Evolutionary conservation across 768 basidiomycete species (phyloP), one percentile per base, ranked within the genome.

Genomic region (Phallus indusiatus): DNA sequence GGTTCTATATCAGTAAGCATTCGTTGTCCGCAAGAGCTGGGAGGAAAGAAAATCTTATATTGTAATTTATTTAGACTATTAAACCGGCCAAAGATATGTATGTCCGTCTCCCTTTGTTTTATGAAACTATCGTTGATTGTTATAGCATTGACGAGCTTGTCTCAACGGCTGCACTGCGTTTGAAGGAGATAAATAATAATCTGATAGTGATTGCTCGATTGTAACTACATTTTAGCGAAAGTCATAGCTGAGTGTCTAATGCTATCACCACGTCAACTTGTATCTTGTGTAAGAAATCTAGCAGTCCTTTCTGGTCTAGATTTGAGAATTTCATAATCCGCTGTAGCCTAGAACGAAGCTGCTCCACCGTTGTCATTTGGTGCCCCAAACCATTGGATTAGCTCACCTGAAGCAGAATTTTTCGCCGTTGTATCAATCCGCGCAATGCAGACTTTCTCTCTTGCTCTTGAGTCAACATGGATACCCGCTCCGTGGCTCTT

Each of bases 81-180:
- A 86, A 89, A 67, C 85, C 90, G 1, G 93, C 92, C 5, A 88
- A 85, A 69, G 81, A 81, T 60, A 94, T 94, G 87, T 88, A 64
- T 69, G 84, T 28, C 28, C 69, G 84, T 28, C 28, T 28, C 28
- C 7, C 28, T 21, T n/a, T 21, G 22, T 20, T 21, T 20, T 21
- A 48, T 21, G 21, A 24, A 49, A 28, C 21, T 50, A 8, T 64
- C 53, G 55, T 6, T 5, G 53, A 24, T 48, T 68, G n/a, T 65
- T 56, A 22, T 51, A 89, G 87, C 69, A 82, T 95, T 53, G 91
- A 94, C 54, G 88, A 93, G 62, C 78, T 94, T 61, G 85, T 94
- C 20, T 73, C 64, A 9, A 86, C 81, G 10, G 91, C 91, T 0
- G 82, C 82, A 16, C 72, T 74, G 59, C 81, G 79, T 62, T 67